Evolutionary conservation across 2,329 filamentous ascomycete genomes (phyloP), one percentile per base, ranked within the genome.

Genomic region (Ceratocystis albifundus): DNA sequence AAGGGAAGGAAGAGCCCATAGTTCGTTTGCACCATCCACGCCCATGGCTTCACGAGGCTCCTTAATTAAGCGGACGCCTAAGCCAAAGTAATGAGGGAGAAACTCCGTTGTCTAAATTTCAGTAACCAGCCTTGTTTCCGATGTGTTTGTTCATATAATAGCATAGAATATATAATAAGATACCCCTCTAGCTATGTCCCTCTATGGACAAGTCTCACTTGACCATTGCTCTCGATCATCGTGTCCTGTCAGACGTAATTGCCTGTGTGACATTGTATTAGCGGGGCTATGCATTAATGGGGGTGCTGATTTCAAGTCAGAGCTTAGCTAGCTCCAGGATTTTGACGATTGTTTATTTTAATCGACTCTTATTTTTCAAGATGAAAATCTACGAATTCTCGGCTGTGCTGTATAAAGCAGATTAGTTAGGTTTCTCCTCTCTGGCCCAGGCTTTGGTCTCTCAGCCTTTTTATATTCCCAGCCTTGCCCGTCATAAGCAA

Each of bases 1-100:
- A 59, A 28, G 17, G 36, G 30, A 25, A 61, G 55, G 22, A 30
- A 1, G 55, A 53, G 30, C 28, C 17, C 10, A 20, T 12, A 7
- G 10, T 65, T 65, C 64, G 44, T 65, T 65, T 61, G 64, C 64
- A 30, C 64, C 55, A n/a, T 65, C 64, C 3, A 65, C 64, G 25
- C 64, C 64, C 15, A 65, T 65, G 64, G 64, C 32, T 4, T 50
- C 57, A n/a, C 55, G 64, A 17, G 64, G 64, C 12, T 62, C 59
- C 12, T 30, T 66, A 12, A 50, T 63, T 25, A 66, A 59, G 20
- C 36, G 59, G 20, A 53, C 65, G 8, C 44, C 55, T 5, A 59
- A 59, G 30, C 30, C 55, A 10, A 36, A 59, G 55, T 59, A 7
- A 59, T 6, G n/a, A 59, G 12, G 2, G 17, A 20, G 53, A 17